Evolutionary conservation across 2,329 filamentous ascomycete genomes (phyloP).

Genomic region (Sphaceloma murrayae): DNA sequence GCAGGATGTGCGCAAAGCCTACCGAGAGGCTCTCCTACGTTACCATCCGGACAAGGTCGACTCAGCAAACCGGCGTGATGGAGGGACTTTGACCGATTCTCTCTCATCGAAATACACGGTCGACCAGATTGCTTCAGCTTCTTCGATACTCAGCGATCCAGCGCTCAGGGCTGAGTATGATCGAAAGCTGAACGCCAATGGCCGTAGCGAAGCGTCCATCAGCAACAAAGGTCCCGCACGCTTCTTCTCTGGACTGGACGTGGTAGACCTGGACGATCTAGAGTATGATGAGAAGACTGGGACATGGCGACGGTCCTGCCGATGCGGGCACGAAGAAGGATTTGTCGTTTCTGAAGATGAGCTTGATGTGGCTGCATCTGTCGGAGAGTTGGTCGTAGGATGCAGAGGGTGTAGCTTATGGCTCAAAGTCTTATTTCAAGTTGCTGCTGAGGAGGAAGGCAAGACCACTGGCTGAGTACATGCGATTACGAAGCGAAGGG

Average conservation of each 20-base stretch:
- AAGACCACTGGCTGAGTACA: no score
- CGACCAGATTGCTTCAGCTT: constrained; percentile 52
- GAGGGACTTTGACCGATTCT: not conserved
- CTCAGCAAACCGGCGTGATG: not conserved
- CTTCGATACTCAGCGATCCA: constrained; percentile 43
- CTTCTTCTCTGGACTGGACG: constrained; percentile 44
- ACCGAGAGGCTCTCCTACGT: constrained; percentile 46
- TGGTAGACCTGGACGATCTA: constrained; percentile 50
- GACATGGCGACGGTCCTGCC: constrained; percentile 45
- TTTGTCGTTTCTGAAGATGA: constrained; percentile 48
- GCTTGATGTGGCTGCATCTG: constrained; percentile 41
- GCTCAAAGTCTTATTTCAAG: constrained; percentile 51
- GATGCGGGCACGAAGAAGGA: constrained; percentile 49
- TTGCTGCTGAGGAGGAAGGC: constrained; percentile 34
- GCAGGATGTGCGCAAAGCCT: constrained; percentile 43
- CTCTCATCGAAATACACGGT: constrained; percentile 34
- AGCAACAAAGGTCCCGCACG: constrained; percentile 19
- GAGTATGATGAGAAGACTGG: constrained; percentile 30
- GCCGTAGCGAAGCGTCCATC: constrained; percentile 24
- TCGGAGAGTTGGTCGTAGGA: constrained; percentile 49
- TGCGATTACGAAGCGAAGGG: no score
- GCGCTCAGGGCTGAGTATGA: constrained; percentile 41
- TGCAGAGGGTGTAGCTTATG: constrained; percentile 56
- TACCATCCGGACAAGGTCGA: constrained; percentile 50
- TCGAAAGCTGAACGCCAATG: constrained; percentile 30